phyloP scores from a whole-genome alignment of 2,329 filamentous ascomycete species.

The Lachnellula cervina region DNA sequence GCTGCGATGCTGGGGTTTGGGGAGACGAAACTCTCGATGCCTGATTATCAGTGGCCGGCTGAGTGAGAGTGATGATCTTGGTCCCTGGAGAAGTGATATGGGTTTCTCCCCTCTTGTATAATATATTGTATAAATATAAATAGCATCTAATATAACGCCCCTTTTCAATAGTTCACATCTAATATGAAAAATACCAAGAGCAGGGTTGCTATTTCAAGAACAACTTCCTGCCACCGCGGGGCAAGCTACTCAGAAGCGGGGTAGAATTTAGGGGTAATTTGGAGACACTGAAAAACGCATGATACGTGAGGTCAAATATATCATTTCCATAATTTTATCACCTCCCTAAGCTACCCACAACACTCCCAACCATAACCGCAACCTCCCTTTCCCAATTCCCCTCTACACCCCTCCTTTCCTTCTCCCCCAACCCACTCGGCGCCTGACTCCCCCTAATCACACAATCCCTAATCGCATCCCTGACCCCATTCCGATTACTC shows the following conservation, averaged over 20 bases:
- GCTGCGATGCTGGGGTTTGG: slow-evolving; percentile 3
- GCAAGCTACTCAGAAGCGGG: no score
- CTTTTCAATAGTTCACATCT: no score
- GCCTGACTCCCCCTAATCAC: slow-evolving; percentile 72
- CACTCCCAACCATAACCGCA: slow-evolving; percentile 87
- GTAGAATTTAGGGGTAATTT: no score
- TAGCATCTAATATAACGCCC: no score
- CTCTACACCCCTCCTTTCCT: slow-evolving; percentile 45
- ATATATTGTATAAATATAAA: no score
- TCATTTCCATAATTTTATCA: slow-evolving; percentile 13
- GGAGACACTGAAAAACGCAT: no score
- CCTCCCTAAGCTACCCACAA: slow-evolving; percentile 45
- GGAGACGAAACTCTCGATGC: slow-evolving; percentile 1
- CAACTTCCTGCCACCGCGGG: no score
- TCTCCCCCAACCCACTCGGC: slow-evolving; percentile 55
- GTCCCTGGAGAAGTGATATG: not conserved
- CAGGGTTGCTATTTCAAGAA: no score
- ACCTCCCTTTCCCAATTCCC: slow-evolving; percentile 82
- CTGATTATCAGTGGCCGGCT: not conserved
- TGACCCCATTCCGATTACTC: slow-evolving; percentile 68
- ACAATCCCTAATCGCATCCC: slow-evolving; percentile 74
- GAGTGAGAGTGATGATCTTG: not conserved
- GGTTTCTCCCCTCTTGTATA: no score
- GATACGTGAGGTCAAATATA: not conserved
- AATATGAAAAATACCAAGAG: no score